phyloP scores from a whole-genome alignment of 148 eudicot species.

The Pouteria glomerata region DNA sequence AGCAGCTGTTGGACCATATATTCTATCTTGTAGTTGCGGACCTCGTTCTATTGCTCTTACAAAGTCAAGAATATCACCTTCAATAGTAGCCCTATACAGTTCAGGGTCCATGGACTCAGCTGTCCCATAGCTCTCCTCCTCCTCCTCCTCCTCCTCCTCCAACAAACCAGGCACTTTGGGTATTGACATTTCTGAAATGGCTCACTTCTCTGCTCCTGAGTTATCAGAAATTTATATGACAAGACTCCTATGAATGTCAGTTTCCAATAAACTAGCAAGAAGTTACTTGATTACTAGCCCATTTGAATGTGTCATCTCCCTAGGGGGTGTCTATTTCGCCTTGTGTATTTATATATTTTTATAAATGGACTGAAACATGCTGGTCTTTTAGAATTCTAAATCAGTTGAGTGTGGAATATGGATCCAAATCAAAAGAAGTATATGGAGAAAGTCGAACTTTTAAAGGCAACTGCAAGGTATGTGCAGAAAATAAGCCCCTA shows the following conservation, averaged over 20 bases:
- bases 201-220: neutral
- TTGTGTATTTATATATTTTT: neutral
- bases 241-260: neutral
- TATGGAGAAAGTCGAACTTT: neutral
- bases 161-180: neutral
- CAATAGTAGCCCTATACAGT: constrained; percentile 18
- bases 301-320: neutral
- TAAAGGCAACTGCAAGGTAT: neutral
- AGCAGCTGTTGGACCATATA: constrained; percentile 6
- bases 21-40: neutral
- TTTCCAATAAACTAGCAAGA: neutral
- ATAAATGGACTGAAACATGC: neutral
- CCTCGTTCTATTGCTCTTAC: constrained; percentile 14
- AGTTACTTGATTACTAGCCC: neutral
- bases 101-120: constrained; percentile 21
- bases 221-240: too few species aligned
- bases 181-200: constrained; percentile 13
- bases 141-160: constrained; percentile 15
- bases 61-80: constrained; percentile 24
- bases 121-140: constrained; percentile 18
- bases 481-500: too few species aligned
- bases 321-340: neutral
- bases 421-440: neutral
- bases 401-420: neutral
- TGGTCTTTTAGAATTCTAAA: neutral